phyloP scores from a whole-genome alignment of 768 basidiomycete genomes.

The Naganishia antarctica region DNA sequence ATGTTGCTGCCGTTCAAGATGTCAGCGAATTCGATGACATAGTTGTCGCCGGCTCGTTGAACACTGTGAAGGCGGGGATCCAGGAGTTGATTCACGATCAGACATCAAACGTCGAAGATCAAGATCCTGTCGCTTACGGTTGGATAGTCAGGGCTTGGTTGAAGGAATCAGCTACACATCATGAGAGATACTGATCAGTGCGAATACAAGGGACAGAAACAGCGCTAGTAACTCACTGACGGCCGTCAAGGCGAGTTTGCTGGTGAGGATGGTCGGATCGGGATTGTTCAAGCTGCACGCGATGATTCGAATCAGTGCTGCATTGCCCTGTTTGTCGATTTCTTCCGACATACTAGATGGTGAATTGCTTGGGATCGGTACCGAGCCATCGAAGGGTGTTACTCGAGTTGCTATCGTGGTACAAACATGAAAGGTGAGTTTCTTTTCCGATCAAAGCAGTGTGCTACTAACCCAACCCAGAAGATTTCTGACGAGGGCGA shows the following conservation, averaged over 20 bases:
- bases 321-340: no score
- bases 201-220: neutral
- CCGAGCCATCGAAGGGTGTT: constrained; percentile 44
- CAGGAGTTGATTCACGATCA: no score
- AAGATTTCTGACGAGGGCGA: constrained; percentile 25
- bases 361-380: constrained; percentile 37
- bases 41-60: constrained; percentile 31
- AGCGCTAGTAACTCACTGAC: no score
- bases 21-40: constrained; percentile 43
- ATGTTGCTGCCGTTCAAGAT: constrained; percentile 44
- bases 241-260: constrained; percentile 14
- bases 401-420: constrained; percentile 31
- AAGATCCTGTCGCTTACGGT: neutral
- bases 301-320: no score
- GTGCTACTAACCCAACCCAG: constrained; percentile 16
- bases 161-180: neutral
- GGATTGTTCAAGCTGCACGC: constrained; percentile 26
- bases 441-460: neutral
- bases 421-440: neutral
- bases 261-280: constrained; percentile 25
- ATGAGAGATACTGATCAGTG: neutral
- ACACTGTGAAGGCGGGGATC: neutral
- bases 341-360: constrained; percentile 40
- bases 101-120: neutral
- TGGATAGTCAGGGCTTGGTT: constrained; percentile 30